phyloP scores from a whole-genome alignment of 371 early-diverging fungal genomes.

The Phascolomyces articulosus region DNA sequence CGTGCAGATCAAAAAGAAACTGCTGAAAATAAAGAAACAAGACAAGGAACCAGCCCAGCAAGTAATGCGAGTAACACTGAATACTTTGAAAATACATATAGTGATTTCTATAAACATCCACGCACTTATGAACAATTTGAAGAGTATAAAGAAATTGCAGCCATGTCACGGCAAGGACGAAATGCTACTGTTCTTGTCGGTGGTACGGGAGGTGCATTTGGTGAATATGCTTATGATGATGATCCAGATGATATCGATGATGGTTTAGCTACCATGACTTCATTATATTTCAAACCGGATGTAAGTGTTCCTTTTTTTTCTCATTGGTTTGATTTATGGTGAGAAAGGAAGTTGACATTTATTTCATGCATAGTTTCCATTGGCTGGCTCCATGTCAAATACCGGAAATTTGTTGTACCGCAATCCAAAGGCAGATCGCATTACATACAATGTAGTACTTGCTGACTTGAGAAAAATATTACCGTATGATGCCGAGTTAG shows the following conservation, averaged over 20 bases:
- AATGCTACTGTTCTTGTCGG: constrained; percentile 50
- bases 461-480: constrained; percentile 51
- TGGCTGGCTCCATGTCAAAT: constrained; percentile 33
- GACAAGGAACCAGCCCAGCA: constrained; percentile 13
- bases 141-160: constrained; percentile 58
- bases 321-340: no score
- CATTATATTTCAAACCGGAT: constrained; percentile 47
- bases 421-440: constrained; percentile 42
- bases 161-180: constrained; percentile 53
- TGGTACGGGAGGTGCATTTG: constrained; percentile 49
- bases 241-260: constrained; percentile 56
- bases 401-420: constrained; percentile 42
- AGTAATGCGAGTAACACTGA: constrained; percentile 35
- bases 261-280: constrained; percentile 36
- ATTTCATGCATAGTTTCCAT: no score
- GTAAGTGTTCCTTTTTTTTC: no score
- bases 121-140: constrained; percentile 56
- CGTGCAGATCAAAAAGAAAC: constrained; percentile 12
- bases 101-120: constrained; percentile 54
- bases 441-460: constrained; percentile 43
- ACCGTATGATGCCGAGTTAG: constrained; percentile 59
- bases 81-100: constrained; percentile 53
- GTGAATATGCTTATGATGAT: constrained; percentile 53
- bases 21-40: constrained; percentile 9
- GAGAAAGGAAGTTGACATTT: no score